These are phyloP conservation scores for Ophiocordyceps camponoti-saundersi DNA, from an alignment of 2,329 filamentous ascomycete species.

Conservation along the genomic window DNA sequence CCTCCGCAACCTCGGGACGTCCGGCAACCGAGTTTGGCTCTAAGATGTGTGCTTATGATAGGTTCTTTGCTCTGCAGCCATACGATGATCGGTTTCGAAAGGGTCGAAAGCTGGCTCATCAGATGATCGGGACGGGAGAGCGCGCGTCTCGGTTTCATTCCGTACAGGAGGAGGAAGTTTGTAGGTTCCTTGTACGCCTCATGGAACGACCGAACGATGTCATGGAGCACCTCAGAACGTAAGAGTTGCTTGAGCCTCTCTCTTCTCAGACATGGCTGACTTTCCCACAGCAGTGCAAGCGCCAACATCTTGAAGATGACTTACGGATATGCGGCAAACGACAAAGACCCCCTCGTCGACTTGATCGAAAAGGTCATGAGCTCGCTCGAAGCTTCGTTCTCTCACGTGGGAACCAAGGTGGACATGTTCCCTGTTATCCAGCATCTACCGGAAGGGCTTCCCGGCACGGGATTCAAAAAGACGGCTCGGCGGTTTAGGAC, in stretches of 20 bases:
- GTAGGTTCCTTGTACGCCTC: neutral
- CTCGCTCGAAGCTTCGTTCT: constrained; percentile 10
- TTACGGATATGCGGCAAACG: constrained; percentile 15
- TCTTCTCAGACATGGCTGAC: neutral
- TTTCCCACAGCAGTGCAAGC: constrained; percentile 3
- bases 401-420: constrained; percentile 14
- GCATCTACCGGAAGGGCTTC: neutral
- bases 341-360: constrained; percentile 12
- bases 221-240: neutral
- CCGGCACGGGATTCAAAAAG: neutral
- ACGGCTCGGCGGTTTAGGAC: neutral
- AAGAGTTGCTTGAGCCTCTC: neutral
- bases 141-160: neutral
- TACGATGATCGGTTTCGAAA: neutral
- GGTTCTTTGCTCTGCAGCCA: neutral
- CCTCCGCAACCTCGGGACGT: neutral
- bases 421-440: constrained; percentile 6
- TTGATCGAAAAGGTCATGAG: constrained; percentile 12
- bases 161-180: neutral
- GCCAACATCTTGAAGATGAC: constrained; percentile 1
- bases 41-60: neutral
- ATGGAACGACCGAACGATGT: neutral
- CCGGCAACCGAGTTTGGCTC: neutral
- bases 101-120: neutral
- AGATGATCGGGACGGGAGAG: neutral